Percentiles rank a stretch among this genome's conserved stretches.
Conservation (phyloP, 2,329 filamentous ascomycete genomes). For the Bipolaris gigantea region DNA sequence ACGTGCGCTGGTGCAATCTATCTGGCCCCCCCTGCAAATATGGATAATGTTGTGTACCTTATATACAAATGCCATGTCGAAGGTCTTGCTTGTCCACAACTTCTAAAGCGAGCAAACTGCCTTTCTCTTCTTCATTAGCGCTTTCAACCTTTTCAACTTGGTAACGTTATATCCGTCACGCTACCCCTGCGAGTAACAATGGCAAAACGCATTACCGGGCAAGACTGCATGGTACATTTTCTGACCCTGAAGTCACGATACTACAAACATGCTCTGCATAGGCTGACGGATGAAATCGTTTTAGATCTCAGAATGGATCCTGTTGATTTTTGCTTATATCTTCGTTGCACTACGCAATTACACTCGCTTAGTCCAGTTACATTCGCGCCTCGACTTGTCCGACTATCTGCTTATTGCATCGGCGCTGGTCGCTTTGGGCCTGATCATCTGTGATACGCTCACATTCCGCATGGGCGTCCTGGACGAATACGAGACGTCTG, state of each 20-base stretch:
- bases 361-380: constrained; percentile 17
- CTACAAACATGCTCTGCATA: neutral
- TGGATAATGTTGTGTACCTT: neutral
- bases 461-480: constrained; percentile 16
- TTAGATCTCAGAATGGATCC: constrained; percentile 28
- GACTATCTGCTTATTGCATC: constrained; percentile 22
- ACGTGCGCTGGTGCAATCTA: constrained; percentile 1
- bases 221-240: constrained; percentile 21
- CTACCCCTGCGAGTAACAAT: constrained; percentile 7
- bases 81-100: neutral
- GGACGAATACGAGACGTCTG: constrained; percentile 22
- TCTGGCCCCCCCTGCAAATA: neutral
- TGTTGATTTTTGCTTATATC: constrained; percentile 19
- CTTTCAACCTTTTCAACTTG: constrained; percentile 1
- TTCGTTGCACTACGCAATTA: constrained; percentile 23
- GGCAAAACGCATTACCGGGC: constrained; percentile 21
- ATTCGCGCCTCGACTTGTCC: constrained; percentile 20
- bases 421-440: constrained; percentile 8
- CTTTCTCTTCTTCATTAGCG: neutral
- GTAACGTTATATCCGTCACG: constrained; percentile 1
- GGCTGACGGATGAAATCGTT: neutral
- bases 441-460: constrained; percentile 24
- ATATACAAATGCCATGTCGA: constrained; percentile 8
- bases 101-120: constrained; percentile 9
- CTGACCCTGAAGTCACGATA: too few species aligned